A percentile compares a stretch with the other conserved stretches of the same genome.
These are phyloP conservation scores for Syzygium aromaticum DNA, from an alignment of 345 rosid genomes.

Conservation along the genomic window DNA sequence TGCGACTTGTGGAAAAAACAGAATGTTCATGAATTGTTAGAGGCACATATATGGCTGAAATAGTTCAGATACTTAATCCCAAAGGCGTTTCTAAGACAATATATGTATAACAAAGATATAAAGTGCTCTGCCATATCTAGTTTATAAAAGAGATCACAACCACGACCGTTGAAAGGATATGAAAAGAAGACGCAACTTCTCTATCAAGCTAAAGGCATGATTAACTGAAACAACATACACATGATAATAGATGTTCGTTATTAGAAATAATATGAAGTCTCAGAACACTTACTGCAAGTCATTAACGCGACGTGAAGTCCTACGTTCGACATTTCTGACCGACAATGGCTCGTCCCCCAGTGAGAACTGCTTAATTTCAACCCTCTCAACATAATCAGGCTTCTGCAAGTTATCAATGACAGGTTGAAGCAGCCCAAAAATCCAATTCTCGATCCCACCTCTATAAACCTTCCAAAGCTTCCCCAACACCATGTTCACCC, in stretches of 20 bases:
- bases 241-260: neutral
- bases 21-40: neutral
- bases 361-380: conserved; percentile 87
- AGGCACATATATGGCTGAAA: neutral
- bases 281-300: conserved; percentile 78
- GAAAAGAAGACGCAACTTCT: neutral
- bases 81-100: neutral
- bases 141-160: neutral
- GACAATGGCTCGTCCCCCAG: conserved; percentile 94
- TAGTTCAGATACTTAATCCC: neutral
- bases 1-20: neutral
- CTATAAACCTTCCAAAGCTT: conserved; percentile 96
- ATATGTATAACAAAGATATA: neutral
- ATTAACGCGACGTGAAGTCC: conserved; percentile 86
- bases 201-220: neutral
- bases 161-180: neutral
- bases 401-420: conserved; percentile 91
- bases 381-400: conserved; percentile 92
- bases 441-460: conserved; percentile 88
- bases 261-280: neutral
- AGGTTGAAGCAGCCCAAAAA: conserved; percentile 85
- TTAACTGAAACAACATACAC: neutral
- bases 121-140: neutral
- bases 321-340: conserved; percentile 87
- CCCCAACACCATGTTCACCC: conserved; percentile 99